Evolutionary conservation across 1,284 basidiomycete species (phyloP), one percentile per base, ranked within the genome.

Genomic region (Cryptococcus neoformans): DNA sequence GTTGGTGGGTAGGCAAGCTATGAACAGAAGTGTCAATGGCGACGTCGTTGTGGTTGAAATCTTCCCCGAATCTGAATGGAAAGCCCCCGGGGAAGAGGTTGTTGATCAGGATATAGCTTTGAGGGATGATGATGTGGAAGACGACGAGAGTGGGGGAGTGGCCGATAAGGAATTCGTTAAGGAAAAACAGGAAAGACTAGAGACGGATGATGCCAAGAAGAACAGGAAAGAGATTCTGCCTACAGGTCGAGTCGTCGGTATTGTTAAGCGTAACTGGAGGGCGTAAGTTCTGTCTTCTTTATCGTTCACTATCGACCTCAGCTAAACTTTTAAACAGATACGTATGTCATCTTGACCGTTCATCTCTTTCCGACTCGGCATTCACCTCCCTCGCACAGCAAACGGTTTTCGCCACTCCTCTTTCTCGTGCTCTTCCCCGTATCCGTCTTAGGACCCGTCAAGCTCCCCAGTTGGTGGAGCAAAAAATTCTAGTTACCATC

Each of bases 401-500:
- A 80, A 90, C 92, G 0, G 89, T 99, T 16, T 95, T 99, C 73
- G 95, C 93, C 0, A 92, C 91, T 0, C 96, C 96, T 0, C 87
- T 97, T 46, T 94, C 93, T 14, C 85, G 92, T 12, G 83, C 90
- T 16, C 85, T 99, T 28, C 96, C 96, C 0, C 89, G 94, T 40
- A 98, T 99, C 66, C 87, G 94, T 28, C 82, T 99, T 49, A 87
- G 93, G 37, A 99, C 95, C 0, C 87, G 96, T 4, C 96, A 99
- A 80, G 94, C 93, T 0, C 88, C 92, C 1, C 78, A 84, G 1
- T 84, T 99, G 9, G 77, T 97, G 16, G 87, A 87, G 35, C 94
- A 99, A 75, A 99, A 99, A 78, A 95, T 99, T 62, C 84, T 99
- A 16, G 90, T 99, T 44, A 88, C 91, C 0, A 92, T 99, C 68